Evolutionary conservation across 2,329 filamentous ascomycete species (phyloP), one percentile per base, ranked within the genome.

Genomic region (Leptographium lundbergii): DNA sequence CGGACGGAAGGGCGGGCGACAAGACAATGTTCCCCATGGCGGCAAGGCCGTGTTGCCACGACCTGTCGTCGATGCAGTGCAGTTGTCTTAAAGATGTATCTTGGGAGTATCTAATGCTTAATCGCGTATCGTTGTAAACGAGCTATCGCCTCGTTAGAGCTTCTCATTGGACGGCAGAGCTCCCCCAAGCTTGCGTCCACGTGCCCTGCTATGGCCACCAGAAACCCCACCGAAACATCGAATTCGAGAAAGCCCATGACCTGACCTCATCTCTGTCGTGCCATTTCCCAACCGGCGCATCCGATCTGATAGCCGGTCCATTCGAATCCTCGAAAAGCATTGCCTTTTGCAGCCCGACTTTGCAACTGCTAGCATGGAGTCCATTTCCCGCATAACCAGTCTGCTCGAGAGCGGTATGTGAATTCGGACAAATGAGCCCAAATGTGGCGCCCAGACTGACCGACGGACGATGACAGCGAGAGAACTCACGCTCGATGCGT

Each of bases 401-500:
- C 83, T 97, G 75, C 86, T 99, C 72, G 94, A 97, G 78, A 94
- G 88, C 74, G 91, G 92, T 95, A 80, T 68, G 81, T 63, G 66
- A 22, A 5, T n/a, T 9, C 13, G 19, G 42, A 22, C 32, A 5
- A 14, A 39, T 17, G 7, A 14, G 14, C 2, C 34, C 10, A 24
- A 36, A 17, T 29, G 47, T 1, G 9, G 48, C 39, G 25, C 14
- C 19, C 24, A 17, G 34, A n/a, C 54, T 56, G 50, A 56, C 54
- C 32, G 47, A 24, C 29, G 27, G 51, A 6, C 24, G 5, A 32
- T 27, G 3, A 11, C 63, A 96, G 94, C 94, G 70, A 88, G 94
- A 74, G 94, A 97, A 75, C 86, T 99, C 70, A 99, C 94, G 60
- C 85, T 99, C 74, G 94, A 99, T 81, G 94, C 94, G 65, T 92